Conservation (phyloP, 1,284 basidiomycete genomes). For the Pseudozyma sp. region DNA sequence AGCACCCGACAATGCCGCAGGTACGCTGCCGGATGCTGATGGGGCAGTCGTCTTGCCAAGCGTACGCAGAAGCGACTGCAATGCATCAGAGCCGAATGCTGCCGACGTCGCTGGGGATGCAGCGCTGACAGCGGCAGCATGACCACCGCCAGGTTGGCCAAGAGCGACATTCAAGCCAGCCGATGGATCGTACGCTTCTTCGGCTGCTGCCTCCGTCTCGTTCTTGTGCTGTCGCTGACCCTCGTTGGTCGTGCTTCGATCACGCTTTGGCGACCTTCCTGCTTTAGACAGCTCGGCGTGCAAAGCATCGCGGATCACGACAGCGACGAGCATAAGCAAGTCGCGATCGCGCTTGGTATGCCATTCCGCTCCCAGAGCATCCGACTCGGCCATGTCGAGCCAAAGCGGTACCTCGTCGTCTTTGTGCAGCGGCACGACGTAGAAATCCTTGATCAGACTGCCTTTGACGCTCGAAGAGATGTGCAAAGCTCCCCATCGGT, state of each 20-base stretch:
- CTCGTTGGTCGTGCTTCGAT: constrained; percentile 28
- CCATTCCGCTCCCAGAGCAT: constrained; percentile 43
- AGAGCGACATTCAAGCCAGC: constrained; percentile 24
- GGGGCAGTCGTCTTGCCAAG: constrained; percentile 34
- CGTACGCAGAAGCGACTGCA: constrained; percentile 40
- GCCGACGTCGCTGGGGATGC: constrained; percentile 1
- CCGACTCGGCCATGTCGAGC: constrained; percentile 54
- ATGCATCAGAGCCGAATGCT: constrained; percentile 29
- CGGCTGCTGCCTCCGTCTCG: neutral
- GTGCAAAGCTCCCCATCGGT: constrained; percentile 63
- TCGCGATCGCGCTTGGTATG: constrained; percentile 42
- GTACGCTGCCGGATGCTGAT: neutral
- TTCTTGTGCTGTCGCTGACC: constrained; percentile 4
- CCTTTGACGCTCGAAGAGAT: constrained; percentile 47
- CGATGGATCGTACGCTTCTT: constrained; percentile 26
- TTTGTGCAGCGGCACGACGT: constrained; percentile 57
- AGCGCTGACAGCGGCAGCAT: neutral
- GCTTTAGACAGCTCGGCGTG: constrained; percentile 27
- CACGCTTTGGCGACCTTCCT: constrained; percentile 12
- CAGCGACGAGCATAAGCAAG: constrained; percentile 58
- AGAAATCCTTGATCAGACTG: constrained; percentile 66
- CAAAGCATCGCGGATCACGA: constrained; percentile 53
- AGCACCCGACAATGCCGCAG: constrained; percentile 3
- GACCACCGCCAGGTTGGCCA: neutral
- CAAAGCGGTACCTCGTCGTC: constrained; percentile 60